Conservation (phyloP, 345 rosid species). For the Aquilaria sinensis region DNA sequence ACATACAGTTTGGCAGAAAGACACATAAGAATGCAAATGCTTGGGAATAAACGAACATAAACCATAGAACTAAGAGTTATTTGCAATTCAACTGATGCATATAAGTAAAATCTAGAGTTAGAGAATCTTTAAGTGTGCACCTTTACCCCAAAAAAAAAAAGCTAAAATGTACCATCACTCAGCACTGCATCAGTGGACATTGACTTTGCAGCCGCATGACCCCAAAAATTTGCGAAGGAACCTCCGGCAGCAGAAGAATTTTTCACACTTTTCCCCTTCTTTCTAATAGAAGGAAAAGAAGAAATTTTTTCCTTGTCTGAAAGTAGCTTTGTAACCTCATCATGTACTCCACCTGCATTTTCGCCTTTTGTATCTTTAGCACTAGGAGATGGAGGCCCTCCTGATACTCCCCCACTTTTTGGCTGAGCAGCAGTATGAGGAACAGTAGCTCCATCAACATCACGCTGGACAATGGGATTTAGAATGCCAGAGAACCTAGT, state of each 20-base stretch:
- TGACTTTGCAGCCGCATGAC: constrained; percentile 56
- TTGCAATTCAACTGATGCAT: neutral
- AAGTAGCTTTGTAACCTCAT: constrained; percentile 29
- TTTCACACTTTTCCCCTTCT: constrained; percentile 40
- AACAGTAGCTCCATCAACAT: constrained; percentile 32
- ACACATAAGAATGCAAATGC: neutral
- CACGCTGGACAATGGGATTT: constrained; percentile 58
- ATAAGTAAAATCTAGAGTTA: neutral
- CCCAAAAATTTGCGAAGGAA: constrained; percentile 70
- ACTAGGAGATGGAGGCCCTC: constrained; percentile 22
- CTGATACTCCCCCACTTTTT: constrained; percentile 30
- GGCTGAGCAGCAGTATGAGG: constrained; percentile 24
- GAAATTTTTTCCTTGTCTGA: constrained; percentile 36
- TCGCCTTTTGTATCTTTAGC: constrained; percentile 37
- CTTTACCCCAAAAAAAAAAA: too few species aligned
- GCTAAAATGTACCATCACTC: constrained; percentile 11
- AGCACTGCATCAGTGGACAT: constrained; percentile 30
- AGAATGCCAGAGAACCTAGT: constrained; percentile 79
- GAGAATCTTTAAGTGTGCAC: neutral
- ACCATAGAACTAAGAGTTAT: neutral
- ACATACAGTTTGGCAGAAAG: neutral
- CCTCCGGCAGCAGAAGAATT: constrained; percentile 40
- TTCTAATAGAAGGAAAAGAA: constrained; percentile 26
- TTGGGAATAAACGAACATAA: neutral
- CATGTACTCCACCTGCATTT: constrained; percentile 23